phyloP scores from a whole-genome alignment of 169 alveolate genomes.

The Plasmodium fragile region DNA sequence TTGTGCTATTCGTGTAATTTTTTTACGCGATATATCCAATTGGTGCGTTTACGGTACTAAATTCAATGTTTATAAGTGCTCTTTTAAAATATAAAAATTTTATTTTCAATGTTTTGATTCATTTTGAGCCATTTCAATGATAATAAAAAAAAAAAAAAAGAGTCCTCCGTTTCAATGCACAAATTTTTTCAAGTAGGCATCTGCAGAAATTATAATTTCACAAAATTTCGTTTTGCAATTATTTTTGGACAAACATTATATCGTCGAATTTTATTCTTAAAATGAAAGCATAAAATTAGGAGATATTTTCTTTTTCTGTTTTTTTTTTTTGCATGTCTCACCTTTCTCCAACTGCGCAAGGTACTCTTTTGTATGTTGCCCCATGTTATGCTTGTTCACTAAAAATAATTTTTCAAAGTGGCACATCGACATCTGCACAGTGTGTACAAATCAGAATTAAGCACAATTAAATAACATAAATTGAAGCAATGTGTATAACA shows the following conservation, averaged over 20 bases:
- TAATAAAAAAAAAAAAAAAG: neutral
- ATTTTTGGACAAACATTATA: neutral
- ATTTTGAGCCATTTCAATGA: neutral
- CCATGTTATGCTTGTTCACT: slow-evolving; percentile 12
- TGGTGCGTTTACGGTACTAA: neutral
- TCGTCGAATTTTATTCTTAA: neutral
- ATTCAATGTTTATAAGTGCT: neutral
- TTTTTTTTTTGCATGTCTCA: slow-evolving; percentile 9
- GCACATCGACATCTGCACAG: slow-evolving; percentile 20
- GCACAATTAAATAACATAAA: neutral
- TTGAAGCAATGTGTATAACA: neutral
- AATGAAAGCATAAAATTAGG: neutral
- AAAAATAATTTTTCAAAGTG: slow-evolving; percentile 2
- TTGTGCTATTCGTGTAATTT: neutral
- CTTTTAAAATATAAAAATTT: neutral
- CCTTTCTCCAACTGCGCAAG: slow-evolving; percentile 23
- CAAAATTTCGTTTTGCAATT: neutral
- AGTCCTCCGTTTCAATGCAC: slow-evolving; percentile 4
- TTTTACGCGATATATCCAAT: neutral
- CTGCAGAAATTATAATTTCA: neutral
- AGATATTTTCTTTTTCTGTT: neutral
- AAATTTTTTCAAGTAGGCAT: slow-evolving; percentile 15
- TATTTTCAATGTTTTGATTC: neutral
- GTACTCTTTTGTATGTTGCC: slow-evolving; percentile 27
- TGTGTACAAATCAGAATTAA: neutral